A percentile compares a stretch with the other conserved stretches of the same genome.
phyloP scores from a whole-genome alignment of 192 early-diverging fungal species.

The Phlyctochytrium bullatum region DNA sequence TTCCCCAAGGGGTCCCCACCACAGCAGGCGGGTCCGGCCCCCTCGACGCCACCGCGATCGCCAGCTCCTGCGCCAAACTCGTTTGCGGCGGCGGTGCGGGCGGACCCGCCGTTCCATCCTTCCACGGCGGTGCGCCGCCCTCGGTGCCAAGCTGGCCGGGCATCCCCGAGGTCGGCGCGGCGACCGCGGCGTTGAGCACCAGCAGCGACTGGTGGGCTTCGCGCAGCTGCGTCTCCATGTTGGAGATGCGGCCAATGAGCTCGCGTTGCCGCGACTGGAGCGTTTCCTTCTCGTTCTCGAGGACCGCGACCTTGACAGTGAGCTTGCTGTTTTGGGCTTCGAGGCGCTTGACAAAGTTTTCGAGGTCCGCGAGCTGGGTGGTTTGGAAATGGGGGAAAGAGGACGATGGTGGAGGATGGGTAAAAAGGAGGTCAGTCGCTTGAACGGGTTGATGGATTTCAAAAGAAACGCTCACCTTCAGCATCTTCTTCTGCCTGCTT shows the following conservation, averaged over 20 bases:
- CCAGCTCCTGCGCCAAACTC: no score
- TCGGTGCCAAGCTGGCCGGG: no score
- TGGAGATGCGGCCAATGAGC: slow-evolving; percentile 23
- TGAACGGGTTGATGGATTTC: neutral
- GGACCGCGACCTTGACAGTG: slow-evolving; percentile 30
- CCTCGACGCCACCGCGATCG: no score
- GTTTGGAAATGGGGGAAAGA: neutral
- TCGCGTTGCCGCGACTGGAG: slow-evolving; percentile 23
- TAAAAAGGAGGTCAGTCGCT: no score
- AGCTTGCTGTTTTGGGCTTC: slow-evolving; percentile 65
- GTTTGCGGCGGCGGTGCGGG: no score
- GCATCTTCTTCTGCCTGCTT: slow-evolving; percentile 80
- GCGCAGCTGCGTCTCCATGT: slow-evolving; percentile 26
- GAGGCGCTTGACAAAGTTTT: slow-evolving; percentile 70
- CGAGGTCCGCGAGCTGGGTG: slow-evolving; percentile 67
- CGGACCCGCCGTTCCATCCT: no score
- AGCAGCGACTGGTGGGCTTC: slow-evolving; percentile 32
- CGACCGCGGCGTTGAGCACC: no score
- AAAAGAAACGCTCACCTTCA: slow-evolving; percentile 53
- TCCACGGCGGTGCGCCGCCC: no score
- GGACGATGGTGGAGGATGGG: no score
- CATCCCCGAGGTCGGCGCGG: no score
- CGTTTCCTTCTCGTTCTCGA: slow-evolving; percentile 31
- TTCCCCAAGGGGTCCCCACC: no score
- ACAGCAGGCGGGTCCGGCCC: no score